Conservation (phyloP, 2,329 filamentous ascomycete species). For the Trichoderma harzianum region DNA sequence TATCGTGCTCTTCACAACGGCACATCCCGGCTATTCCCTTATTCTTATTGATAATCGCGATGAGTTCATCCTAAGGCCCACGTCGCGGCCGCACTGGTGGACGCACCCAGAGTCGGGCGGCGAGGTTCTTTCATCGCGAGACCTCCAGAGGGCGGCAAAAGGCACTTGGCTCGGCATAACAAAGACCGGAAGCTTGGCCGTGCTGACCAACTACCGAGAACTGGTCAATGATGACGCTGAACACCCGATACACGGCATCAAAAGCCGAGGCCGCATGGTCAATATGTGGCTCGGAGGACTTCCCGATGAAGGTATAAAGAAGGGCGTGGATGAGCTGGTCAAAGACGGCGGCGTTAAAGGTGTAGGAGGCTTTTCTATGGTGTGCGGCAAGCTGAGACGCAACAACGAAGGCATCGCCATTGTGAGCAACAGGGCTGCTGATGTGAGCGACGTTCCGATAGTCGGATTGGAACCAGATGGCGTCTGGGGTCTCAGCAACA, state of each 20-base stretch:
- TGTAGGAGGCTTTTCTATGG: conserved; percentile 63
- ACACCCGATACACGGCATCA: conserved; percentile 52
- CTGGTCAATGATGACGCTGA: conserved; percentile 41
- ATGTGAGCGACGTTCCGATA: conserved; percentile 54
- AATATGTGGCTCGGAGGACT: conserved; percentile 57
- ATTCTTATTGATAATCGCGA: conserved; percentile 78
- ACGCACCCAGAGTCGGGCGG: conserved; percentile 41
- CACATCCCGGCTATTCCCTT: conserved; percentile 70
- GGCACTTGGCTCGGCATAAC: conserved; percentile 67
- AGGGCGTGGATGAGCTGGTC: conserved; percentile 53
- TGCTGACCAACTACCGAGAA: conserved; percentile 67
- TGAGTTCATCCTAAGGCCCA: conserved; percentile 64
- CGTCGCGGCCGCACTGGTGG: conserved; percentile 64
- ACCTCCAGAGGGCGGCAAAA: conserved; percentile 58
- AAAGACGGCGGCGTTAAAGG: conserved; percentile 52
- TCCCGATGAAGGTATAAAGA: conserved; percentile 44
- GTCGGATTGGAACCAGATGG: conserved; percentile 50
- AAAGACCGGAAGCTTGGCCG: conserved; percentile 56
- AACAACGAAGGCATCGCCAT: conserved; percentile 54
- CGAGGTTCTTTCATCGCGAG: conserved; percentile 56
- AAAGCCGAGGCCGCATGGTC: conserved; percentile 62
- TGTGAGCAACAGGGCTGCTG: conserved; percentile 58
- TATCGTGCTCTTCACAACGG: conserved; percentile 71
- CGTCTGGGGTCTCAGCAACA: conserved; percentile 61
- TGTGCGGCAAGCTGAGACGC: conserved; percentile 58